These are phyloP conservation scores for Calonectria crousiana DNA, from an alignment of 2,329 filamentous ascomycete genomes.

Conservation along the genomic window DNA sequence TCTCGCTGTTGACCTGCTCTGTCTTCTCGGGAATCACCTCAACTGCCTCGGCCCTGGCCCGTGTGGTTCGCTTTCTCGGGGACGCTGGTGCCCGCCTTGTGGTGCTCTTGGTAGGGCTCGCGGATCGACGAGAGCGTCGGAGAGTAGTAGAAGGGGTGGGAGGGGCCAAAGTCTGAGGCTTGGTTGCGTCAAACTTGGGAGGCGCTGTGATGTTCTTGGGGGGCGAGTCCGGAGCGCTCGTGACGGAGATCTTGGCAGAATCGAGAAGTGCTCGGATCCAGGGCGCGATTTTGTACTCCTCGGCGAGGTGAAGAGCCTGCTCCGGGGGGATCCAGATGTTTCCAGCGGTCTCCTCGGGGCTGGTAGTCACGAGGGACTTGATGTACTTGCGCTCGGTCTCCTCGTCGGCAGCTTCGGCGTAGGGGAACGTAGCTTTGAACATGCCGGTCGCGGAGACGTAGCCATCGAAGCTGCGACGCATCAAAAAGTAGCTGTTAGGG, in stretches of 20 bases:
- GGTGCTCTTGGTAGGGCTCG: slow-evolving; percentile 65
- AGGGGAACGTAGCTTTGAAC: slow-evolving; percentile 92
- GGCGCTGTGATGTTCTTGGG: slow-evolving; percentile 84
- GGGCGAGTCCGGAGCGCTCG: slow-evolving; percentile 73
- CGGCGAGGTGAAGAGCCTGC: slow-evolving; percentile 82
- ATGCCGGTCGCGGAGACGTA: slow-evolving; percentile 89
- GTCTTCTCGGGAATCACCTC: slow-evolving; percentile 46
- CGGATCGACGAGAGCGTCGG: slow-evolving; percentile 67
- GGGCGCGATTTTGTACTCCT: slow-evolving; percentile 85
- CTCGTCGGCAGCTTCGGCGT: slow-evolving; percentile 79
- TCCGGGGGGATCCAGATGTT: slow-evolving; percentile 95
- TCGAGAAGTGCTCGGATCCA: slow-evolving; percentile 97
- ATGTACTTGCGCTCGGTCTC: slow-evolving; percentile 84
- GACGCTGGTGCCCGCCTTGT: slow-evolving; percentile 62
- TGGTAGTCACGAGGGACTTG: slow-evolving; percentile 84
- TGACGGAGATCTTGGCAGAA: slow-evolving; percentile 77
- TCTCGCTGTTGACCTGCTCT: slow-evolving; percentile 48
- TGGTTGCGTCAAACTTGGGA: slow-evolving; percentile 78
- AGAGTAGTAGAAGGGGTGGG: slow-evolving; percentile 61
- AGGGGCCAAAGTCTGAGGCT: slow-evolving; percentile 59
- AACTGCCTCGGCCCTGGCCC: slow-evolving; percentile 56
- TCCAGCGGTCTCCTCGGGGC: slow-evolving; percentile 91
- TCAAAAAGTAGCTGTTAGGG: slow-evolving; percentile 96
- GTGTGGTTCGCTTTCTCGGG: slow-evolving; percentile 66
- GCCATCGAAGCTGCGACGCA: slow-evolving; percentile 89